A percentile compares a stretch with the other conserved stretches of the same genome.
Conservation (phyloP, 163 green algal species). For the Scenedesmus sp. region DNA sequence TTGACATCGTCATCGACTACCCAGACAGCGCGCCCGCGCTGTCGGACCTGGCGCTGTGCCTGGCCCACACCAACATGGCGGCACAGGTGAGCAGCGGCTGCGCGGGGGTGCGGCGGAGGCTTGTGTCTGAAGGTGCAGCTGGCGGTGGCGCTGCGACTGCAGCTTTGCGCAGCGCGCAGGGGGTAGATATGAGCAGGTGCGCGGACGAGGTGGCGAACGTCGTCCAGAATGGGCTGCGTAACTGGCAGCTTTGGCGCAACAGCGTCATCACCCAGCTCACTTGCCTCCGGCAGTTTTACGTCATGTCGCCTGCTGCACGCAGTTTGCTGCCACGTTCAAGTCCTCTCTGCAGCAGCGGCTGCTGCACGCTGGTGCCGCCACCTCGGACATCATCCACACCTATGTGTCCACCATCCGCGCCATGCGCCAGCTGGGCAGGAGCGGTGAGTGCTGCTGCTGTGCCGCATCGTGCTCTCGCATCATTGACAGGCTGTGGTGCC, state of each 20-base stretch:
- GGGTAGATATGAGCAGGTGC: no score
- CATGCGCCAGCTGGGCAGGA: constrained; percentile 84
- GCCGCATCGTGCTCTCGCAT: not conserved
- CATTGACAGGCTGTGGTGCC: no score
- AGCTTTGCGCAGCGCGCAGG: no score
- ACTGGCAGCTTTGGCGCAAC: no score
- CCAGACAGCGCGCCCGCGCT: constrained; percentile 86
- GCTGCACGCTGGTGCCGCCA: constrained; percentile 87
- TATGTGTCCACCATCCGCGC: constrained; percentile 92
- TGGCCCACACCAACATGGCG: constrained; percentile 70
- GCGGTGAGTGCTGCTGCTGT: constrained; percentile 55
- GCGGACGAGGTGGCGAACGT: no score
- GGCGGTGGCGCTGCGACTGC: constrained; percentile 14
- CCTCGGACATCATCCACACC: constrained; percentile 91
- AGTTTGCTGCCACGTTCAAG: constrained; percentile 53
- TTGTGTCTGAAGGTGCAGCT: constrained; percentile 53
- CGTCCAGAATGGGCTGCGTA: no score
- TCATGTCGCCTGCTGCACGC: constrained; percentile 58
- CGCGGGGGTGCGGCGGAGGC: no score
- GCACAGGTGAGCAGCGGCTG: constrained; percentile 41
- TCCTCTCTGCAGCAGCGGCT: constrained; percentile 68
- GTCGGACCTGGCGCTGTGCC: constrained; percentile 77
- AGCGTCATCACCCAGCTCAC: no score
- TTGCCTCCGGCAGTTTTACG: no score
- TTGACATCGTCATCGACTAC: constrained; percentile 92